A percentile compares a stretch with the other conserved stretches of the same genome.
These are phyloP conservation scores for Dactylellina leptospora DNA, from an alignment of 2,329 filamentous ascomycete species.

Conservation along the genomic window DNA sequence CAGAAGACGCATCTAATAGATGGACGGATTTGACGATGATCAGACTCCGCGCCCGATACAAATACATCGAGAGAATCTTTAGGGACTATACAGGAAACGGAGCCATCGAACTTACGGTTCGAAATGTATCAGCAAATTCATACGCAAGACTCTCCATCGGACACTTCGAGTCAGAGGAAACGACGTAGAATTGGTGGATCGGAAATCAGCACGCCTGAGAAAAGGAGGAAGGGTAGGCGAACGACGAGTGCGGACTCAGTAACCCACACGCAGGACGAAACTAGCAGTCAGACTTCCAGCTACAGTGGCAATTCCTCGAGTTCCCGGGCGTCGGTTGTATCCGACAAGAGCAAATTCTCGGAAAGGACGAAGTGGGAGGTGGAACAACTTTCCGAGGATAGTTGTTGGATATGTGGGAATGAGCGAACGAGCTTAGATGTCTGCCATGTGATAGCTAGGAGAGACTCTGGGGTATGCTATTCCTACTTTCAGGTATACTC, in stretches of 20 bases:
- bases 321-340: neutral
- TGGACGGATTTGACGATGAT: conserved; percentile 5
- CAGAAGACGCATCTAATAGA: neutral
- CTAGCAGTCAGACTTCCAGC: neutral
- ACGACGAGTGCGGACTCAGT: neutral
- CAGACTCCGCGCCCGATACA: neutral
- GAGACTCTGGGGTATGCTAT: conserved; percentile 2
- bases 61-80: too few species aligned
- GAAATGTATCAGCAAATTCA: neutral
- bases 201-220: neutral
- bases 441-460: conserved; percentile 11
- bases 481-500: neutral
- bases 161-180: conserved; percentile 8
- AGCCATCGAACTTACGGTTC: neutral
- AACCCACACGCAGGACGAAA: neutral
- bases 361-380: conserved; percentile 20
- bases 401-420: conserved; percentile 19
- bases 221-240: conserved; percentile 3
- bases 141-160: neutral
- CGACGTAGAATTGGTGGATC: neutral
- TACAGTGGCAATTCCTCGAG: conserved; percentile 6
- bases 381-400: conserved; percentile 12
- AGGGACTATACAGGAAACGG: neutral
- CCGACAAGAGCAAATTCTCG: conserved; percentile 16
- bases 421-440: conserved; percentile 5